phyloP scores from a whole-genome alignment of 441 rosid species.

The Gossypium schwendimanii region DNA sequence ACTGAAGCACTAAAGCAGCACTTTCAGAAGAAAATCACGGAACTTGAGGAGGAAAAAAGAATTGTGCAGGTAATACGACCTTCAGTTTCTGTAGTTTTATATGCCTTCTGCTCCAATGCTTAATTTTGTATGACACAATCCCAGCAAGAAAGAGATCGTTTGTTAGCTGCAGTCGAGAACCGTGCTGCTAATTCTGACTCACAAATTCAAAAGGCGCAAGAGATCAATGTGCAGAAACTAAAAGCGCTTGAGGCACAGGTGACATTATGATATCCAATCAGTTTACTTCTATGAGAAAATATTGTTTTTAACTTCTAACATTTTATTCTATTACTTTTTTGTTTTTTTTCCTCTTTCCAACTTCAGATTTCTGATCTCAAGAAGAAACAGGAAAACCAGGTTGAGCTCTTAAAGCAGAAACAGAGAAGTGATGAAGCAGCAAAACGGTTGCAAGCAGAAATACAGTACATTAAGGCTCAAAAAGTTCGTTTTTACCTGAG shows the following conservation, averaged over 20 bases:
- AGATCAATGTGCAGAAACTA: slow-evolving; percentile 47
- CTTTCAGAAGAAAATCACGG: slow-evolving; percentile 59
- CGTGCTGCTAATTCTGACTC: slow-evolving; percentile 57
- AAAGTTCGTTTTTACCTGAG: slow-evolving; percentile 34
- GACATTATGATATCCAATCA: slow-evolving; percentile 10
- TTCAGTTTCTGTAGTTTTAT: slow-evolving; percentile 9
- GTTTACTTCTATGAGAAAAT: neutral
- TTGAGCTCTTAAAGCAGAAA: slow-evolving; percentile 52
- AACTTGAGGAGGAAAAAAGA: slow-evolving; percentile 65
- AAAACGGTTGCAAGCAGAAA: slow-evolving; percentile 55
- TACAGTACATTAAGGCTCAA: slow-evolving; percentile 61
- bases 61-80: slow-evolving; percentile 42
- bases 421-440: slow-evolving; percentile 68
- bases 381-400: slow-evolving; percentile 65
- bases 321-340: neutral
- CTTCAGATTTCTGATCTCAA: slow-evolving; percentile 51
- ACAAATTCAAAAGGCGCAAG: slow-evolving; percentile 40
- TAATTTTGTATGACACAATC: slow-evolving; percentile 14
- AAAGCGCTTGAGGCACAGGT: slow-evolving; percentile 66
- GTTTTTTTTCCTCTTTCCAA: neutral
- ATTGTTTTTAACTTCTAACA: slow-evolving; percentile 10
- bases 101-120: slow-evolving; percentile 4
- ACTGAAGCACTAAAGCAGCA: slow-evolving; percentile 55
- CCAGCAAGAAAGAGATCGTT: slow-evolving; percentile 59
- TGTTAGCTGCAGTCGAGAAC: slow-evolving; percentile 50